Percentiles rank a stretch among this genome's conserved stretches.
Evolutionary conservation across 2,329 filamentous ascomycete species (phyloP).

Genomic region (Sporothrix brunneoviolacea): DNA sequence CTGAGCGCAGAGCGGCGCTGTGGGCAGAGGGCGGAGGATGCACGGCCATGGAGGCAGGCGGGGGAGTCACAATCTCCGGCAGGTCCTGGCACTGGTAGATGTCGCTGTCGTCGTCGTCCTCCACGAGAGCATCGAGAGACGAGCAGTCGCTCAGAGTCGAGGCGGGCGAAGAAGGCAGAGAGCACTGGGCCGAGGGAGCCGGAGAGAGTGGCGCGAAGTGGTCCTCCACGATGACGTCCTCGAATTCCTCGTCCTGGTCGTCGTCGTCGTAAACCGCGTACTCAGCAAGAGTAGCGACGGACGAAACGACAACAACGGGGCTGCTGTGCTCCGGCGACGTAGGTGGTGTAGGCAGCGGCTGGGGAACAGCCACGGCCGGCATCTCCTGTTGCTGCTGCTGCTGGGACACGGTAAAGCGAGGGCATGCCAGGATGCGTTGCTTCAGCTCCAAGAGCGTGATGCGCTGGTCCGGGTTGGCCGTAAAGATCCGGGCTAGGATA

Average conservation of each 20-base stretch:
- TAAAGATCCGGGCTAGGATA: conserved; percentile 83
- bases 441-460: conserved; percentile 77
- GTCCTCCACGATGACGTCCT: conserved; percentile 21
- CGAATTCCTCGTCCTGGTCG: conserved; percentile 21
- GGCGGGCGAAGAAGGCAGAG: conserved; percentile 24
- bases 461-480: conserved; percentile 73
- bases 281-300: not conserved
- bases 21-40: conserved; percentile 8
- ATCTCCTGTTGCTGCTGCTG: too few species aligned
- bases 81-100: conserved; percentile 41
- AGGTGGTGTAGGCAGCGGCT: conserved; percentile 33
- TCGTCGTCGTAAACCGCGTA: conserved; percentile 14
- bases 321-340: conserved; percentile 34
- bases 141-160: conserved; percentile 10
- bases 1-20: conserved; percentile 20
- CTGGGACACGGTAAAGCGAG: conserved; percentile 53
- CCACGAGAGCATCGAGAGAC: conserved; percentile 11
- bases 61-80: conserved; percentile 32
- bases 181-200: too few species aligned
- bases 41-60: conserved; percentile 24
- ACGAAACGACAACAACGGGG: conserved; percentile 36
- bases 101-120: conserved; percentile 27
- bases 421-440: conserved; percentile 67
- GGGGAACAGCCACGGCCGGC: conserved; percentile 1
- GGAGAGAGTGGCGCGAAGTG: too few species aligned